Conservation (phyloP, 345 rosid genomes). For the Excoecaria agallocha region DNA sequence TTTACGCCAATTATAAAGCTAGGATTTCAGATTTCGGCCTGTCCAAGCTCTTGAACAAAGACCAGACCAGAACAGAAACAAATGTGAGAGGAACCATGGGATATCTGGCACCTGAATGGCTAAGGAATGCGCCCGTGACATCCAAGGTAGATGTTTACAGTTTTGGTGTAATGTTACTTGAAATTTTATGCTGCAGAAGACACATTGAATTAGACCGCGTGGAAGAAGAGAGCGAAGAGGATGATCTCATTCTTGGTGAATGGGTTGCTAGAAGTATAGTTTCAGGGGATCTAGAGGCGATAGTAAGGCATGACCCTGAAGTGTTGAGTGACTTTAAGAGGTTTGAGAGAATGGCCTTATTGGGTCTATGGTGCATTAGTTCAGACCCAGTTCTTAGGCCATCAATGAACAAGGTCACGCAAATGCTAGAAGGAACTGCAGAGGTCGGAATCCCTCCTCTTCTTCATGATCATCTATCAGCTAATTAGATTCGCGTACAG, state of each 20-base stretch:
- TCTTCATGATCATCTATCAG: not conserved
- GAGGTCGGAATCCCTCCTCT: slow-evolving; percentile 33
- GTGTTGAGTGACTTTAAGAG: slow-evolving; percentile 27
- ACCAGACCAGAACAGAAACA: slow-evolving; percentile 34
- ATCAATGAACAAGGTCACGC: slow-evolving; percentile 29
- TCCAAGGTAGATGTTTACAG: slow-evolving; percentile 36
- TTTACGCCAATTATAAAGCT: slow-evolving; percentile 25
- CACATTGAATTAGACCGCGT: slow-evolving; percentile 31
- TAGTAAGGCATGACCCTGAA: slow-evolving; percentile 25
- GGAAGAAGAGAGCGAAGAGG: slow-evolving; percentile 35
- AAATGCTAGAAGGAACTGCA: slow-evolving; percentile 31
- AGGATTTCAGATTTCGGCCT: slow-evolving; percentile 35
- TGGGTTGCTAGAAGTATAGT: slow-evolving; percentile 24
- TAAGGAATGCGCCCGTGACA: slow-evolving; percentile 25
- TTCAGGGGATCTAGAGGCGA: slow-evolving; percentile 20
- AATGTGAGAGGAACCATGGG: slow-evolving; percentile 33
- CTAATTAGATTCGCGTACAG: not conserved
- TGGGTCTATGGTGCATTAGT: slow-evolving; percentile 39
- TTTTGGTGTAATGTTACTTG: slow-evolving; percentile 30
- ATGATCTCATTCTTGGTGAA: slow-evolving; percentile 22
- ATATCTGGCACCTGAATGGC: slow-evolving; percentile 40
- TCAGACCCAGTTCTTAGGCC: slow-evolving; percentile 31
- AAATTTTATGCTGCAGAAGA: slow-evolving; percentile 36
- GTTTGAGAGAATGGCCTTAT: slow-evolving; percentile 38
- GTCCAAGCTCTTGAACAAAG: slow-evolving; percentile 33